Conservation (phyloP, 2,329 filamentous ascomycete genomes). For the Atkinsonella hypoxylon region DNA sequence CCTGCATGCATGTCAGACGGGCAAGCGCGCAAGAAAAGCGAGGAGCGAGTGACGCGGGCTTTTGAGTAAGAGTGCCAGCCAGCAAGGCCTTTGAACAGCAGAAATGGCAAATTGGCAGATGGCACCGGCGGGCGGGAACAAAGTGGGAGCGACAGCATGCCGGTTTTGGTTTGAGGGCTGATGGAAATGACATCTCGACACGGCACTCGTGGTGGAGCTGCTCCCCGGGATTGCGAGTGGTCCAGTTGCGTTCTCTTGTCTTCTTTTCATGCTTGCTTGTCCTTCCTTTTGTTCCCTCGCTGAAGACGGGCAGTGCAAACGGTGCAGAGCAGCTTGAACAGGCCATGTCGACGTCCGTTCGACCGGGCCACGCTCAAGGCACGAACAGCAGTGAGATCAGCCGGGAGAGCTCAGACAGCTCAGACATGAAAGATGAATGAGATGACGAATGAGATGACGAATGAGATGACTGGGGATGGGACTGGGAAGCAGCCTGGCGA, state of each 20-base stretch:
- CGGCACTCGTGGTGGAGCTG: conserved; percentile 1
- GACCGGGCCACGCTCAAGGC: too few species aligned
- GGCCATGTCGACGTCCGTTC: too few species aligned
- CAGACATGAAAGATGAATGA: too few species aligned
- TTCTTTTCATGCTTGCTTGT: not conserved
- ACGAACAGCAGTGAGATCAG: too few species aligned
- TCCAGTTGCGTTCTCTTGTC: not conserved
- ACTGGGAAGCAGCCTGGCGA: too few species aligned
- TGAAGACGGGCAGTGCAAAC: too few species aligned
- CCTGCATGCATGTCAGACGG: too few species aligned
- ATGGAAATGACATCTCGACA: not conserved
- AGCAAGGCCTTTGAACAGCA: not conserved
- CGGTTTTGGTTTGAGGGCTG: not conserved
- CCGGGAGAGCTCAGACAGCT: too few species aligned
- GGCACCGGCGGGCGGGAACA: conserved; percentile 7
- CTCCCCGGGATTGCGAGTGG: not conserved
- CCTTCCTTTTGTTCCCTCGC: too few species aligned
- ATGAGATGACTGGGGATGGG: too few species aligned
- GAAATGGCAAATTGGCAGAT: not conserved
- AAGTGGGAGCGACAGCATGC: not conserved
- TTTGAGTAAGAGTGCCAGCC: not conserved
- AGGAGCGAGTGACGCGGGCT: not conserved
- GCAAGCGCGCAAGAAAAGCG: not conserved
- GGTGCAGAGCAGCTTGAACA: too few species aligned
- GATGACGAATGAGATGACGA: too few species aligned